Percentiles rank a stretch among this genome's conserved stretches.
These are phyloP conservation scores for Microdochium paspali DNA, from an alignment of 2,329 filamentous ascomycete species.

Conservation along the genomic window DNA sequence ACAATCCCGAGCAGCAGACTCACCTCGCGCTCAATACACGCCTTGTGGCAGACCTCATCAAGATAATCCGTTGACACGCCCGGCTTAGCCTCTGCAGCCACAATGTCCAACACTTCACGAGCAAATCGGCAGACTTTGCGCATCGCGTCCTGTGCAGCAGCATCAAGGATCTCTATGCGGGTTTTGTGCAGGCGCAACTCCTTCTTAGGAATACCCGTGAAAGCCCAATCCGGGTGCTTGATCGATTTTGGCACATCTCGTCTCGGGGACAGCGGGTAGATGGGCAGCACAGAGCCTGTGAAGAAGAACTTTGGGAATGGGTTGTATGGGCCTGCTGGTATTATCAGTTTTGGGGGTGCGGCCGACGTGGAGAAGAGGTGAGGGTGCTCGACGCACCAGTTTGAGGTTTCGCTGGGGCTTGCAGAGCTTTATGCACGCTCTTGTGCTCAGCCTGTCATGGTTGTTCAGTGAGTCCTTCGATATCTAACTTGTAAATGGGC, in stretches of 20 bases:
- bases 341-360: conserved; percentile 57
- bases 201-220: conserved; percentile 45
- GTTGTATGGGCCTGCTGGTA: conserved; percentile 57
- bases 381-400: conserved; percentile 1
- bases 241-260: conserved; percentile 53
- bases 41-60: conserved; percentile 67
- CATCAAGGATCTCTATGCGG: conserved; percentile 55
- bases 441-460: conserved; percentile 47
- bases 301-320: conserved; percentile 62
- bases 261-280: conserved; percentile 52
- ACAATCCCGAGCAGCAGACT: conserved; percentile 16
- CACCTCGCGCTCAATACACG: conserved; percentile 65
- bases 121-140: conserved; percentile 62
- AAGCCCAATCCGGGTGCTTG: conserved; percentile 56
- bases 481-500: not conserved
- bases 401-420: conserved; percentile 2
- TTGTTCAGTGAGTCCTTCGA: not conserved
- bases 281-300: conserved; percentile 55
- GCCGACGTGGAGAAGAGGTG: conserved; percentile 36
- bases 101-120: conserved; percentile 66
- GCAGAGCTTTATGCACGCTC: conserved; percentile 46
- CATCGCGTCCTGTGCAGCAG: conserved; percentile 62
- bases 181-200: conserved; percentile 37
- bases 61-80: conserved; percentile 70
- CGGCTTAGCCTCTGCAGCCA: conserved; percentile 56